These are phyloP conservation scores for Moniliophthora roreri DNA, from an alignment of 1,284 basidiomycete genomes.

Conservation along the genomic window DNA sequence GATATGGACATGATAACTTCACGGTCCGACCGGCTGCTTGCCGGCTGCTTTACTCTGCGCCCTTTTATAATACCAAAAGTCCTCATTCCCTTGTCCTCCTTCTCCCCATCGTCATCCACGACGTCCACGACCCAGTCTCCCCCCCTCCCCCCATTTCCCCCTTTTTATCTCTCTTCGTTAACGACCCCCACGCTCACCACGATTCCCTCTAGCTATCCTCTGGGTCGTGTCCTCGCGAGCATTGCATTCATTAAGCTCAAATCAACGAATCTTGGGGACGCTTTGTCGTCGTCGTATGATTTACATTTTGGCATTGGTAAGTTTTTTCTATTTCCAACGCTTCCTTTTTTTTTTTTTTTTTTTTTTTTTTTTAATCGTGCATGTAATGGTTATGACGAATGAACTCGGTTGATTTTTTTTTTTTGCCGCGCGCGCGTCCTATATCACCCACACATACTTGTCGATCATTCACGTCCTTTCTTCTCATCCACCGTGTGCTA, in stretches of 20 bases:
- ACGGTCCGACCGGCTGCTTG: background rate
- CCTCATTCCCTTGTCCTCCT: constrained; percentile 20
- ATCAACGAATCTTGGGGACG: constrained; percentile 27
- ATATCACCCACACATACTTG: constrained; percentile 12
- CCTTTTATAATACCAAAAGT: constrained; percentile 16
- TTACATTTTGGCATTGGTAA: constrained; percentile 34
- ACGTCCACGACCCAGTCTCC: constrained; percentile 25
- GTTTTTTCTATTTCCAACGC: constrained; percentile 22
- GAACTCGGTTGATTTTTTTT: constrained; percentile 16
- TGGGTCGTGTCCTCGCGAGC: background rate
- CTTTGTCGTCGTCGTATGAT: constrained; percentile 33
- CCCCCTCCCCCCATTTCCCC: constrained; percentile 32
- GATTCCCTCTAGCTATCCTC: constrained; percentile 30
- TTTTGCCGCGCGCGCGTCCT: constrained; percentile 6
- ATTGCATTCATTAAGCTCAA: constrained; percentile 4
- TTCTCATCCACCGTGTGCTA: constrained; percentile 13
- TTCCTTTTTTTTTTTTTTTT: constrained; percentile 16
- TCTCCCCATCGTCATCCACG: constrained; percentile 26
- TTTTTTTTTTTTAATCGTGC: constrained; percentile 7
- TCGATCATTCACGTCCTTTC: background rate
- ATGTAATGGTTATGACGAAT: constrained; percentile 3
- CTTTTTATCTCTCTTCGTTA: constrained; percentile 22
- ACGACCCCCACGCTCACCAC: constrained; percentile 35
- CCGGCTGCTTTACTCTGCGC: constrained; percentile 9
- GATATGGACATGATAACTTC: constrained; percentile 4